Evolutionary conservation across 225 moss, liverwort and hornwort species (phyloP).

Genomic region (Climacium dendroides): DNA sequence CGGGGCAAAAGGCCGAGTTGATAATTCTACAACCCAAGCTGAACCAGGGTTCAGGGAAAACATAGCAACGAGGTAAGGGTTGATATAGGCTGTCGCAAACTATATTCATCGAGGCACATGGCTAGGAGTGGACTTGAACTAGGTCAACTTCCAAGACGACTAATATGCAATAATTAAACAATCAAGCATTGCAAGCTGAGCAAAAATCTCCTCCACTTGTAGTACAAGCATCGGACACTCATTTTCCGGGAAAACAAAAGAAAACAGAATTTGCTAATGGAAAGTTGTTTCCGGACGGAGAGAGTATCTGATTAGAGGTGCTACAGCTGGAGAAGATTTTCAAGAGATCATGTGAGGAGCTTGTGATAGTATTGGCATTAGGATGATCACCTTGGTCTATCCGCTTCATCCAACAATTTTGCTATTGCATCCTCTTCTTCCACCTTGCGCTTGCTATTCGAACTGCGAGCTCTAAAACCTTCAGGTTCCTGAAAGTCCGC

Average conservation of each 20-base stretch:
- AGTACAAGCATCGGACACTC: neutral
- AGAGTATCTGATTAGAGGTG: neutral
- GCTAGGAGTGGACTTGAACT: neutral
- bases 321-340: neutral
- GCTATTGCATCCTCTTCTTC: conserved; percentile 48
- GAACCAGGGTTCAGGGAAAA: neutral
- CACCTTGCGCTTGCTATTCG: conserved; percentile 56
- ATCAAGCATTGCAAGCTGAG: neutral
- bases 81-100: neutral
- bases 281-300: neutral
- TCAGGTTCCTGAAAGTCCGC: conserved; percentile 50
- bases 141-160: neutral
- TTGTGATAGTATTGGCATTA: neutral
- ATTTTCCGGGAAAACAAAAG: neutral
- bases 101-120: neutral
- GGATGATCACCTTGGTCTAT: conserved; percentile 27
- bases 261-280: neutral
- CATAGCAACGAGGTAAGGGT: neutral
- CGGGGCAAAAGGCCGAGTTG: neutral
- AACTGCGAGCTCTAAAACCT: conserved; percentile 27
- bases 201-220: neutral
- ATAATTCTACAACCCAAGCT: neutral
- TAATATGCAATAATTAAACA: neutral
- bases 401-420: conserved; percentile 21
- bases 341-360: neutral